These are phyloP conservation scores for Penicillium coprophilum DNA, from an alignment of 495 filamentous ascomycete species.

Conservation along the genomic window DNA sequence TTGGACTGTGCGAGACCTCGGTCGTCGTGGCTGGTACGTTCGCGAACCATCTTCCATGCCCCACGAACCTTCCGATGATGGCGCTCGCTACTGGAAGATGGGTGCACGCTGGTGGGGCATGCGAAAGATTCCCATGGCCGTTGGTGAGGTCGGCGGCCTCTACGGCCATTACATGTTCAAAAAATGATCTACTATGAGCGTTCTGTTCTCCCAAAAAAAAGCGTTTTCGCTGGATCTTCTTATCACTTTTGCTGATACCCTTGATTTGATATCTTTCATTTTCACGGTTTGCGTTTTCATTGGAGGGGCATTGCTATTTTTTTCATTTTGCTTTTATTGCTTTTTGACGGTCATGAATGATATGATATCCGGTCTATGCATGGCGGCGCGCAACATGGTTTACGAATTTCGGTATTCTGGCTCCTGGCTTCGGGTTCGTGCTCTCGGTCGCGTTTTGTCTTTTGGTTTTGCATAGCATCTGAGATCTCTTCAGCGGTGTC, in stretches of 20 bases:
- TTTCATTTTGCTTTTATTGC: slow-evolving; percentile 1
- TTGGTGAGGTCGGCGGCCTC: slow-evolving; percentile 77
- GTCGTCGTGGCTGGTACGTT: slow-evolving; percentile 70
- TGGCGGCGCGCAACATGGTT: slow-evolving; percentile 35
- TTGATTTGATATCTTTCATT: slow-evolving; percentile 15
- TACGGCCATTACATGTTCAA: slow-evolving; percentile 88
- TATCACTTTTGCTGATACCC: slow-evolving; percentile 28
- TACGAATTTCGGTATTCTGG: slow-evolving; percentile 36
- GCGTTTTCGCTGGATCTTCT: slow-evolving; percentile 15
- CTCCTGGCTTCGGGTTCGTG: slow-evolving; percentile 36
- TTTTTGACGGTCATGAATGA: slow-evolving; percentile 29
- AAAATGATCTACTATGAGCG: slow-evolving; percentile 43
- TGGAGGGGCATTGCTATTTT: neutral
- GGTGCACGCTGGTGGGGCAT: slow-evolving; percentile 87
- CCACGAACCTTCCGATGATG: slow-evolving; percentile 41
- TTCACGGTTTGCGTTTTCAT: slow-evolving; percentile 8
- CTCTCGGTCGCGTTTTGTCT: slow-evolving; percentile 30
- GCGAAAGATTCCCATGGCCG: slow-evolving; percentile 78
- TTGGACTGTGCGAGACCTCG: slow-evolving; percentile 69
- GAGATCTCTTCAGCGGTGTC: slow-evolving; percentile 26
- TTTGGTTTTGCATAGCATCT: slow-evolving; percentile 33
- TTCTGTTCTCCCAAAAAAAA: slow-evolving; percentile 24
- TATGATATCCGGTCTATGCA: slow-evolving; percentile 39
- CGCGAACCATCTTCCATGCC: slow-evolving; percentile 48
- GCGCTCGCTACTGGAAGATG: slow-evolving; percentile 77